Evolutionary conservation across 208 protist species (phyloP).

Genomic region (Leishmania turanica): DNA sequence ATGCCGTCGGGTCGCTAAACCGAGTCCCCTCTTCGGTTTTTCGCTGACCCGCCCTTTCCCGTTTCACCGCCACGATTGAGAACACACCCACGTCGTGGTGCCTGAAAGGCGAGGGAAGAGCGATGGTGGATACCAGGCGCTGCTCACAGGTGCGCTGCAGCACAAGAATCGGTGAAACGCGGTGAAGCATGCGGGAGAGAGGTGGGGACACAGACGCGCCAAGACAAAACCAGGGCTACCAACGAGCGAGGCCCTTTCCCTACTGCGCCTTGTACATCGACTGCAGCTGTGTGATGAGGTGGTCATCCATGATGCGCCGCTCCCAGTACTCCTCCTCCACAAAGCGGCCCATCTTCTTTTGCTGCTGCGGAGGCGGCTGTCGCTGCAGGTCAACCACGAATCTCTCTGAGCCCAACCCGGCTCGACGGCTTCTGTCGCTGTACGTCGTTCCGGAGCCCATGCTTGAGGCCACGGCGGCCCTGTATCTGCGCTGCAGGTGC

Average conservation of each 20-base stretch:
- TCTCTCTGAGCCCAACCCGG: background rate
- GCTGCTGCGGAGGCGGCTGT: constrained; percentile 8
- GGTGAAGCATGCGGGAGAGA: background rate
- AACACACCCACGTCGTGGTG: background rate
- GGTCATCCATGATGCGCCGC: constrained; percentile 36
- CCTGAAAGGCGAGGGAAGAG: background rate
- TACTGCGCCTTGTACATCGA: constrained; percentile 15
- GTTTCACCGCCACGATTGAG: background rate
- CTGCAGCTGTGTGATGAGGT: constrained; percentile 42
- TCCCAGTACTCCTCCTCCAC: constrained; percentile 52
- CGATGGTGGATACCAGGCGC: background rate
- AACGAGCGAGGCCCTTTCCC: background rate
- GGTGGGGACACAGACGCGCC: background rate
- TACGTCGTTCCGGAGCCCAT: background rate
- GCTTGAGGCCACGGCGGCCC: background rate
- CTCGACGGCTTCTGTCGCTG: background rate
- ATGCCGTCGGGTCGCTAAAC: background rate
- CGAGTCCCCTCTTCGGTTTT: background rate
- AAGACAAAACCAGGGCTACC: background rate
- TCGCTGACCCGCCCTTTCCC: background rate
- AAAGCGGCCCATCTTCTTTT: constrained; percentile 41
- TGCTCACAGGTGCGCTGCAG: background rate
- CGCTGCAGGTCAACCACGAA: constrained; percentile 8
- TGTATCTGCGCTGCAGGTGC: background rate
- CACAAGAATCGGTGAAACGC: background rate